Evolutionary conservation across 2,329 filamentous ascomycete genomes (phyloP).

Genomic region (Neofusicoccum ribis): DNA sequence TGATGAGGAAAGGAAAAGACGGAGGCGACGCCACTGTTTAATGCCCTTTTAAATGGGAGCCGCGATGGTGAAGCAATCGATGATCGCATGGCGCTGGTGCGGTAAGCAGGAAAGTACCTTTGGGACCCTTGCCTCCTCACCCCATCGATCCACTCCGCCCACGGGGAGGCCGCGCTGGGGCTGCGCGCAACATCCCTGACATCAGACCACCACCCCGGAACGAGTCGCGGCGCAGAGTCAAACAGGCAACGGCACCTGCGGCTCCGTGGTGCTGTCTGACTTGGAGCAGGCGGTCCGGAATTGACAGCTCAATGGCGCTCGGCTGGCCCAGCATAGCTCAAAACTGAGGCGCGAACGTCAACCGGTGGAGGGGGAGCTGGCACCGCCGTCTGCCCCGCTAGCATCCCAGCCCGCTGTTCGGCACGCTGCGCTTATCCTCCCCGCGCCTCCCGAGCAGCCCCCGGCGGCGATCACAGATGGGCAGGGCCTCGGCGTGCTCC

Average conservation of each 20-base stretch:
- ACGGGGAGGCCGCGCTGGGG: constrained; percentile 13
- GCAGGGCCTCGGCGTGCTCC: background rate
- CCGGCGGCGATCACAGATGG: constrained; percentile 11
- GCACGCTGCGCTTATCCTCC: background rate
- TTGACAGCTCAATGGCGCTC: background rate
- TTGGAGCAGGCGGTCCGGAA: background rate
- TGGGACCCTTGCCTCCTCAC: constrained; percentile 4
- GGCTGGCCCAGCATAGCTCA: background rate
- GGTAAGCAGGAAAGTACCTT: background rate
- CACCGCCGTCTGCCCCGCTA: background rate
- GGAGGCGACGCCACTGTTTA: background rate
- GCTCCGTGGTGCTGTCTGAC: background rate
- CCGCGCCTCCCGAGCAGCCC: background rate
- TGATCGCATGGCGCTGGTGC: constrained; percentile 5
- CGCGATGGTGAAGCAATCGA: background rate
- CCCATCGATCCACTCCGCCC: constrained; percentile 3
- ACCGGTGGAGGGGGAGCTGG: background rate
- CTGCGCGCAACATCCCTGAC: background rate
- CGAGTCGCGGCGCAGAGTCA: background rate
- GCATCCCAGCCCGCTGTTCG: background rate
- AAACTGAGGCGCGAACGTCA: background rate
- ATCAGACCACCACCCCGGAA: constrained; percentile 12
- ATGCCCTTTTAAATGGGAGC: background rate
- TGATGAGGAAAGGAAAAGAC: background rate
- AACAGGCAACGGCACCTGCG: background rate